These are phyloP conservation scores for Phyllostachys edulis DNA, from an alignment of 176 grass and related monocot species.

Conservation along the genomic window DNA sequence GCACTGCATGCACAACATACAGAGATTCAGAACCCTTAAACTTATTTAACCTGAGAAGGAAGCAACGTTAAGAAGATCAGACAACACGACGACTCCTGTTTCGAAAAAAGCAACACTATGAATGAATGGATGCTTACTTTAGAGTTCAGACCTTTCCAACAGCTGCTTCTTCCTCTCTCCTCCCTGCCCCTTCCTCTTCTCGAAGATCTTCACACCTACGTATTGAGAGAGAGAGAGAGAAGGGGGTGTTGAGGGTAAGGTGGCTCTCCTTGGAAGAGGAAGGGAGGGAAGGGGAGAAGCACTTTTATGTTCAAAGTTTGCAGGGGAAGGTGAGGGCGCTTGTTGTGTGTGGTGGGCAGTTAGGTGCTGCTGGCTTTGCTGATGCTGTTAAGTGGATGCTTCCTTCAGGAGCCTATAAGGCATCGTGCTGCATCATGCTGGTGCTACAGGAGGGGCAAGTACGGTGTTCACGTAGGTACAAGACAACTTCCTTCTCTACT, in stretches of 20 bases:
- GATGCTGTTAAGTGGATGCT: conserved; percentile 45
- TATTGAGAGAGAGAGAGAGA: background rate
- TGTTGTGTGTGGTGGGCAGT: conserved; percentile 37
- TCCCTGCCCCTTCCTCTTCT: conserved; percentile 8
- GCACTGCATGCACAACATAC: background rate
- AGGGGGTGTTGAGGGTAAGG: conserved; percentile 17
- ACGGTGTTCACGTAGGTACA: background rate
- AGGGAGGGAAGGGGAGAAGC: conserved; percentile 26
- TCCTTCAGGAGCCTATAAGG: conserved; percentile 46
- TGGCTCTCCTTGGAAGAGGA: conserved; percentile 18
- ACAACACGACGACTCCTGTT: background rate
- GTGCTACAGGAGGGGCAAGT: background rate
- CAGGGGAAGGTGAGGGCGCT: conserved; percentile 38
- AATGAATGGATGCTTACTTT: conserved; percentile 5
- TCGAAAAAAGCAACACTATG: background rate
- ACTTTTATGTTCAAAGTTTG: conserved; percentile 51
- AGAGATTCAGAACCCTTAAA: background rate
- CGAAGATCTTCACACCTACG: background rate
- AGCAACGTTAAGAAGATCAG: background rate
- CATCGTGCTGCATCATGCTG: conserved; percentile 40
- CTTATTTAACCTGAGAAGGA: background rate
- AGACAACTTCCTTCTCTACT: conserved; percentile 1
- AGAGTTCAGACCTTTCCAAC: background rate
- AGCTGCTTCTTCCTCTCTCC: background rate
- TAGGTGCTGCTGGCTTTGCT: conserved; percentile 27